Evolutionary conservation across 148 eudicot species (phyloP).

Genomic region (Amaranthus cruentus): DNA sequence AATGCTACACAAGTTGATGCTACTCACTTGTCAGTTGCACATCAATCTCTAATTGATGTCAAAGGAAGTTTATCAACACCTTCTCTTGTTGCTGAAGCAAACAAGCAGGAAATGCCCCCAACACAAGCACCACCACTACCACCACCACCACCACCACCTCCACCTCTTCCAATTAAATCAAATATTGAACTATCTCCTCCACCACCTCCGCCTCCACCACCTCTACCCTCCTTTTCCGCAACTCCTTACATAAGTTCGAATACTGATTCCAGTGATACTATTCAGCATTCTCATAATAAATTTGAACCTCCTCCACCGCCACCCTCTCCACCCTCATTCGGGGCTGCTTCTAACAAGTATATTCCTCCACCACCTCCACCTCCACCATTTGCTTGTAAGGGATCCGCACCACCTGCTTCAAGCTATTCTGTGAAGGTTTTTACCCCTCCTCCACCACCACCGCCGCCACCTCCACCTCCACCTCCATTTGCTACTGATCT

Average conservation of each 20-base stretch:
- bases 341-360: conserved; percentile 20
- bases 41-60: conserved; percentile 22
- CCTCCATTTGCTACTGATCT: conserved; percentile 10
- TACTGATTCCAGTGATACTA: not conserved
- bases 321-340: conserved; percentile 22
- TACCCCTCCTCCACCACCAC: conserved; percentile 18
- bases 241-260: conserved; percentile 11
- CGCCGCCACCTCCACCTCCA: conserved; percentile 19
- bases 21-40: conserved; percentile 12
- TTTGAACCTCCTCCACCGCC: conserved; percentile 15
- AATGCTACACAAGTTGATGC: conserved; percentile 21
- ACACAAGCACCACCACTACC: conserved; percentile 32
- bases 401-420: conserved; percentile 8
- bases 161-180: conserved; percentile 5
- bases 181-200: conserved; percentile 2
- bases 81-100: conserved; percentile 19
- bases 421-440: conserved; percentile 7
- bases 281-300: not conserved
- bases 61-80: conserved; percentile 20
- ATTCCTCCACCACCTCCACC: conserved; percentile 55
- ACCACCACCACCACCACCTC: conserved; percentile 19
- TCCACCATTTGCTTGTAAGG: conserved; percentile 22
- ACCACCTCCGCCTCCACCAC: conserved; percentile 20
- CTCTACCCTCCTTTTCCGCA: conserved; percentile 8
- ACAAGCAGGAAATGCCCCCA: conserved; percentile 11